Evolutionary conservation across 2,329 filamentous ascomycete genomes (phyloP).

Genomic region (Emergomyces orientalis): DNA sequence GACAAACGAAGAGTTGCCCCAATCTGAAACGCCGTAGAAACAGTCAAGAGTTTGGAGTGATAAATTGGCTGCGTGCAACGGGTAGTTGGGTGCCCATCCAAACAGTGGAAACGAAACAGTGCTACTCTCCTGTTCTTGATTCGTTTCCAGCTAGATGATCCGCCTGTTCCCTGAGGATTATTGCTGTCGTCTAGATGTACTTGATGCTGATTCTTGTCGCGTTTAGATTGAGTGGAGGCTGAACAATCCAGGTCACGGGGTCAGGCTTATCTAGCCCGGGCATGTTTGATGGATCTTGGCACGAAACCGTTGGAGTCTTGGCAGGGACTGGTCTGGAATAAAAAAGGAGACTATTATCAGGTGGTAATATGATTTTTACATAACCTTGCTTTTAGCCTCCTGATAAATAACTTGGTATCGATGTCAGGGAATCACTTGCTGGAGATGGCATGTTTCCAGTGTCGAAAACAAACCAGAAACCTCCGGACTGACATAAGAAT

Average conservation of each 20-base stretch:
- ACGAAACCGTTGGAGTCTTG: not conserved
- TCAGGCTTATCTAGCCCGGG: not conserved
- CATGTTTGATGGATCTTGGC: not conserved
- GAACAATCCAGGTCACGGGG: not conserved
- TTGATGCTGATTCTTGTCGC: not conserved
- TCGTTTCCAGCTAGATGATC: not conserved
- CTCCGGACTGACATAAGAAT: not conserved
- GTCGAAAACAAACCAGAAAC: not conserved
- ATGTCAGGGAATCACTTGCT: not conserved
- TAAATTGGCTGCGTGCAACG: not conserved
- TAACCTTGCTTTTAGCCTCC: too few species aligned
- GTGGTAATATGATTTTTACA: too few species aligned
- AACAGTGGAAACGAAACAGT: not conserved
- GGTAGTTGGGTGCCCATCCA: not conserved
- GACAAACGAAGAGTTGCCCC: slow-evolving; percentile 9
- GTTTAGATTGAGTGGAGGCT: not conserved
- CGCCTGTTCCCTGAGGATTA: not conserved
- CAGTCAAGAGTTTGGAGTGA: slow-evolving; percentile 12
- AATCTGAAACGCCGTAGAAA: too few species aligned
- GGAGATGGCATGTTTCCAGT: not conserved
- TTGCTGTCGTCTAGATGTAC: not conserved
- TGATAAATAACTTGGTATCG: too few species aligned
- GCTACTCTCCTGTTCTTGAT: not conserved
- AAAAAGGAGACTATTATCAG: not conserved
- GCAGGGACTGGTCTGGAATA: not conserved